Conservation (phyloP, 2,329 filamentous ascomycete genomes). For the Fusarium bactridioides region DNA sequence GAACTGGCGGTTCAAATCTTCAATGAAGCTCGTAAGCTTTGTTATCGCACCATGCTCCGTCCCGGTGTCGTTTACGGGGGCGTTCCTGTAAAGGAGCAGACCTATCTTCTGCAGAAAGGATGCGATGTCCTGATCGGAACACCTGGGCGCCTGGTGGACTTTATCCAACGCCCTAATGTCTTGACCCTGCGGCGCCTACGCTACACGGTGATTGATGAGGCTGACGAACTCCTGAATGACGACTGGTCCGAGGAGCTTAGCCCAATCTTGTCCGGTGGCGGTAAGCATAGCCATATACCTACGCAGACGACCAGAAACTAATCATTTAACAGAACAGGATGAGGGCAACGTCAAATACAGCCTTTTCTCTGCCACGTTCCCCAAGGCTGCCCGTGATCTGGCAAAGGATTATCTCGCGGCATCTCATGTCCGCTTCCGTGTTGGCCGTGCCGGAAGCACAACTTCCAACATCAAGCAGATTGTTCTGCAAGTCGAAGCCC, state of each 20-base stretch:
- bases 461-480: slow-evolving; percentile 85
- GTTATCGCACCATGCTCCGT: slow-evolving; percentile 93
- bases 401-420: slow-evolving; percentile 78
- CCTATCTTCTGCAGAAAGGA: slow-evolving; percentile 77
- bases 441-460: slow-evolving; percentile 85
- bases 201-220: slow-evolving; percentile 89
- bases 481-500: slow-evolving; percentile 71
- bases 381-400: slow-evolving; percentile 77
- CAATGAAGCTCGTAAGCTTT: slow-evolving; percentile 90
- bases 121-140: slow-evolving; percentile 91
- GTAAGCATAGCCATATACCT: slow-evolving; percentile 59
- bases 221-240: slow-evolving; percentile 85
- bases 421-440: slow-evolving; percentile 80
- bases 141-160: slow-evolving; percentile 84
- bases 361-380: slow-evolving; percentile 96
- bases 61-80: slow-evolving; percentile 92
- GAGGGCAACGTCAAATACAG: slow-evolving; percentile 74
- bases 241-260: slow-evolving; percentile 82
- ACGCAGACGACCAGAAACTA: slow-evolving; percentile 30
- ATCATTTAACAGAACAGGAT: slow-evolving; percentile 69
- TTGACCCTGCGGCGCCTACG: slow-evolving; percentile 79
- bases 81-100: slow-evolving; percentile 73
- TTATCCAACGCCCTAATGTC: slow-evolving; percentile 75
- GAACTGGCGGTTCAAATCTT: slow-evolving; percentile 96
- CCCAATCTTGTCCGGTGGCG: slow-evolving; percentile 80